Base-by-base conservation (phyloP, 208 protist species). In the Endotrypanum monterogeii region DNA sequence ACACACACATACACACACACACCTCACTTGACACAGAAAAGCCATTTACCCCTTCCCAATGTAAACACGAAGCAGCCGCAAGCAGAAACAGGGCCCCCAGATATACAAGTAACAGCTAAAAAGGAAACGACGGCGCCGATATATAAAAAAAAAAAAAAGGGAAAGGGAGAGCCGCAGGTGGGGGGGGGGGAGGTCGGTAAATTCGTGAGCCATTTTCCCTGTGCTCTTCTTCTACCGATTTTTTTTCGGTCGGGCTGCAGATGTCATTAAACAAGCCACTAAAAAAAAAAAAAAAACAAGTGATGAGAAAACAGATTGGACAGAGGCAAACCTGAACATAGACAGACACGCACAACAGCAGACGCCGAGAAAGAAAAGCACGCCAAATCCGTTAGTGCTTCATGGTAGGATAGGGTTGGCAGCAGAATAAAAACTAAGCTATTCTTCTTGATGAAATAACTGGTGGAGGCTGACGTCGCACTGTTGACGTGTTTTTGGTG, bases 391-490 rank as follows among this genome's bases (percentile, higher is more conserved):
- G 28, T 39, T 20, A 28, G 20, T 11, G 32, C 32, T 14, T 65
- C 23, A 23, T 16, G 39, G 60, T 16, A 65, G 46, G 60, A 11
- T 20, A 39, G 54, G 23, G 35, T 18, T 54, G 63, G 25, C 44
- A 50, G 63, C 30, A 14, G 14, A n/a, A 18, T 39, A 30, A 54
- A 71, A n/a, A 39, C 35, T 70, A 70, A 41, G 66, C 50, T 12
- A 46, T 61, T 52, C 89, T 72, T 6, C 83, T 67, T 16, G 89
- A 94, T 2, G 89, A 69, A 72, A 90, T 90, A 18, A 71, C 85
- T 0, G 83, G 67, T 30, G 87, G 84, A 60, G 82, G 74, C 54
- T 90, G 83, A 1, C 89, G 84, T 11, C 78, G 79, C 77, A 85
- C 71, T 32, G 73, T 83, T 4, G 54, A 35, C 52, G 79, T 35